phyloP scores from a whole-genome alignment of 2,329 filamentous ascomycete genomes.

The Fusarium succisae region DNA sequence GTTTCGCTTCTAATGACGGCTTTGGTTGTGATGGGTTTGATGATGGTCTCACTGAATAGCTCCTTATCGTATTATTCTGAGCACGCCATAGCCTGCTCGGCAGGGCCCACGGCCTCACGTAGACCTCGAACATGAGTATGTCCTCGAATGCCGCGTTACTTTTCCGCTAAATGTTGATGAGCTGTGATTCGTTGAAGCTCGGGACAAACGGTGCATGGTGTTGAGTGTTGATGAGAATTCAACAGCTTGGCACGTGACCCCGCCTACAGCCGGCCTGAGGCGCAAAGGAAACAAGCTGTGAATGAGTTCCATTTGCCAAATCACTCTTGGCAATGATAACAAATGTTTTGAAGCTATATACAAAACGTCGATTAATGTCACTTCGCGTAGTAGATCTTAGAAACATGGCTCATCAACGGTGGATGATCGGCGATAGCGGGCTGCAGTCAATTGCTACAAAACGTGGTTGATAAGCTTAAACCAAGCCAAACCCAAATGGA shows the following conservation, averaged over 20 bases:
- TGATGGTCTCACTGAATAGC: neutral
- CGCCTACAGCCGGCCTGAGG: neutral
- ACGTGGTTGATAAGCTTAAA: constrained; percentile 17
- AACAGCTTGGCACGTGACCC: constrained; percentile 13
- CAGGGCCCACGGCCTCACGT: neutral
- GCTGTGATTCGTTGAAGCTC: neutral
- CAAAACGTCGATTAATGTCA: neutral
- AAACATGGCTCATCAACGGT: neutral
- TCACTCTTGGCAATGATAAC: neutral
- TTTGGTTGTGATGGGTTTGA: neutral
- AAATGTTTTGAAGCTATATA: neutral
- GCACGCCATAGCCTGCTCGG: neutral
- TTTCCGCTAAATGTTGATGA: neutral
- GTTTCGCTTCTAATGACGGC: neutral
- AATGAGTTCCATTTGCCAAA: neutral
- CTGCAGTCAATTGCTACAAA: neutral
- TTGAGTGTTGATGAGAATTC: constrained; percentile 1
- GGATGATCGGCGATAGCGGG: neutral
- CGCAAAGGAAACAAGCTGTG: neutral
- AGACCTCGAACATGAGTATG: neutral
- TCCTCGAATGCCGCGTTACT: neutral
- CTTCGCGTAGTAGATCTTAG: neutral
- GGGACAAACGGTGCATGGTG: neutral
- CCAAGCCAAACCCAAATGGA: neutral
- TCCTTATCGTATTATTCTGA: neutral